These are phyloP conservation scores for Chrysoporthe puriensis DNA, from an alignment of 2,329 filamentous ascomycete genomes.

Conservation along the genomic window DNA sequence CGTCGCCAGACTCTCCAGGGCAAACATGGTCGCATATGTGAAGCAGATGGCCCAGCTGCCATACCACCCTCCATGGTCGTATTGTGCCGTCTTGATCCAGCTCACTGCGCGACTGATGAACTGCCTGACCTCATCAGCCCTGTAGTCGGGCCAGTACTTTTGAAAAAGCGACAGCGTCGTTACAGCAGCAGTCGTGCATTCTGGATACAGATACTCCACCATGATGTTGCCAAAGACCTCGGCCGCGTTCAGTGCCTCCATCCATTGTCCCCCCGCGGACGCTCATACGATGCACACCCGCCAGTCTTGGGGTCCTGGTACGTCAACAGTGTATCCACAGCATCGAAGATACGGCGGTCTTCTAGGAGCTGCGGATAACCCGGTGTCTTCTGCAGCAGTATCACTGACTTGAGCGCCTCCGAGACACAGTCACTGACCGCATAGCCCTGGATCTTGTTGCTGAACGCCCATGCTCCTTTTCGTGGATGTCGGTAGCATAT, in stretches of 20 bases:
- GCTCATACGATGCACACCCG: constrained; percentile 90
- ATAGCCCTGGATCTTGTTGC: constrained; percentile 89
- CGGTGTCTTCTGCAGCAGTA: constrained; percentile 77
- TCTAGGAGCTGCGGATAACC: constrained; percentile 76
- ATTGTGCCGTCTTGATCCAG: constrained; percentile 83
- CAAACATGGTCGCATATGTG: constrained; percentile 97
- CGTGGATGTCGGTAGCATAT: constrained; percentile 86
- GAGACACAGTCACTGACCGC: constrained; percentile 94
- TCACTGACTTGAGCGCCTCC: constrained; percentile 84
- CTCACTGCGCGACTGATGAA: constrained; percentile 75
- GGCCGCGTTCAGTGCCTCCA: constrained; percentile 90
- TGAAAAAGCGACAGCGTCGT: constrained; percentile 84
- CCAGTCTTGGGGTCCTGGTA: constrained; percentile 84
- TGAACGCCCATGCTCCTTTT: constrained; percentile 96
- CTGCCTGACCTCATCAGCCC: constrained; percentile 70
- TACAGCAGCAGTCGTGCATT: constrained; percentile 94
- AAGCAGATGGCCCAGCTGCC: constrained; percentile 98
- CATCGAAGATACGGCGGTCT: constrained; percentile 79
- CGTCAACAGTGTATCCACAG: constrained; percentile 85
- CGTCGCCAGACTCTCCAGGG: constrained; percentile 80
- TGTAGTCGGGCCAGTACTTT: constrained; percentile 80
- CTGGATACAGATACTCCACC: constrained; percentile 98
- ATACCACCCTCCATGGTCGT: constrained; percentile 90
- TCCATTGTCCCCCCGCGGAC: constrained; percentile 71
- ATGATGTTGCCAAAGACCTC: constrained; percentile 98